Percentiles rank a stretch among this genome's conserved stretches.
Evolutionary conservation across 2,329 filamentous ascomycete species (phyloP).

Genomic region (Sporothrix pseudoabietina): DNA sequence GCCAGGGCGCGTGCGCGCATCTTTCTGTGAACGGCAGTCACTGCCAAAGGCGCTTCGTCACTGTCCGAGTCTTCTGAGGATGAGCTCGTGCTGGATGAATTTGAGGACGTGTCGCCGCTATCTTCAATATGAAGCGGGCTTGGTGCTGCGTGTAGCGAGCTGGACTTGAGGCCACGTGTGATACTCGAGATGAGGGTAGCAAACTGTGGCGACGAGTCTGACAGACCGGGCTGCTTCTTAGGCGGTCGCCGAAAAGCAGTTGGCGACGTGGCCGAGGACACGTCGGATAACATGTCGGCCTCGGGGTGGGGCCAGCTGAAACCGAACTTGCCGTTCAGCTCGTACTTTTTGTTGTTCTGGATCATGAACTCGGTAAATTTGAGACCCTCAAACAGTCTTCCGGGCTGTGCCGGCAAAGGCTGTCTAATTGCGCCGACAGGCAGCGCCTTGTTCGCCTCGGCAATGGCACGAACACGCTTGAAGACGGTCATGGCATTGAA

Average conservation of each 20-base stretch:
- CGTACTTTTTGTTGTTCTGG: conserved; percentile 61
- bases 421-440: neutral
- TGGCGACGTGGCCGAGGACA: conserved; percentile 33
- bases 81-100: conserved; percentile 20
- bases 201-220: conserved; percentile 34
- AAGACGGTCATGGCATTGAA: conserved; percentile 62
- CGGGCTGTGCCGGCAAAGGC: conserved; percentile 41
- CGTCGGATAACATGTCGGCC: conserved; percentile 28
- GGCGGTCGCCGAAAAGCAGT: conserved; percentile 34
- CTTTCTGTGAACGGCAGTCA: conserved; percentile 49
- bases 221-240: conserved; percentile 29
- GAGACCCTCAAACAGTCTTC: conserved; percentile 57
- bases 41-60: conserved; percentile 55
- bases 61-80: conserved; percentile 49
- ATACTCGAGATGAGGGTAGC: conserved; percentile 44
- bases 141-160: conserved; percentile 39
- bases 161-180: conserved; percentile 42
- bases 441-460: conserved; percentile 14
- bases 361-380: conserved; percentile 57
- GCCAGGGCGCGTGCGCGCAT: conserved; percentile 48
- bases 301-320: conserved; percentile 45
- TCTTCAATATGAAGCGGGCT: conserved; percentile 39
- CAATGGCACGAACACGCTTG: conserved; percentile 54
- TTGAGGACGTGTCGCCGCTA: conserved; percentile 30
- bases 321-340: conserved; percentile 58